These are phyloP conservation scores for Phytophthora fragariaefolia DNA, from an alignment of 352 stramenopile species.

Conservation along the genomic window DNA sequence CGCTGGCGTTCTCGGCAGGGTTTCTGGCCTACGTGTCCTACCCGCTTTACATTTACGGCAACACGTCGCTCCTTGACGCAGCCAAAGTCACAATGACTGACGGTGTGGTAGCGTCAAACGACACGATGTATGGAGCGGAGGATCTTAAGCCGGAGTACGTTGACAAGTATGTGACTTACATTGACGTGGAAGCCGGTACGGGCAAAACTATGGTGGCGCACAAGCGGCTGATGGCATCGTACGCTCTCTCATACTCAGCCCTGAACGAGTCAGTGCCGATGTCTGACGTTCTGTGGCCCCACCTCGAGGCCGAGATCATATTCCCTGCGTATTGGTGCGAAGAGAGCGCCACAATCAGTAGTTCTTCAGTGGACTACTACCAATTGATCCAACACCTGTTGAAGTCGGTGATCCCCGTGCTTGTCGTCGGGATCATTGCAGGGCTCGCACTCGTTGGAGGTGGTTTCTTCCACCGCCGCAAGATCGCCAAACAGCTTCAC, in stretches of 20 bases:
- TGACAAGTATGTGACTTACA: constrained; percentile 58
- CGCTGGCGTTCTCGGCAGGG: constrained; percentile 58
- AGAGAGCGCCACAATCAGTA: constrained; percentile 46
- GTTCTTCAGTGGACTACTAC: constrained; percentile 45
- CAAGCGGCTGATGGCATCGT: constrained; percentile 70
- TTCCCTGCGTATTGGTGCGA: constrained; percentile 66
- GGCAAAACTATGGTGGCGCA: constrained; percentile 73
- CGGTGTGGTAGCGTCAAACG: constrained; percentile 37
- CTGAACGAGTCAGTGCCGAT: constrained; percentile 47
- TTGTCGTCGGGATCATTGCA: constrained; percentile 52
- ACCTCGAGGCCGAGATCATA: constrained; percentile 60
- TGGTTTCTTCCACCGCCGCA: constrained; percentile 52
- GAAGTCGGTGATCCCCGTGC: constrained; percentile 51
- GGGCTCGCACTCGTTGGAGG: constrained; percentile 41
- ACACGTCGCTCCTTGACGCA: constrained; percentile 46
- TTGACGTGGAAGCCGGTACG: constrained; percentile 70
- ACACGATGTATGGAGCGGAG: constrained; percentile 52
- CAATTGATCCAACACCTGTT: constrained; percentile 49
- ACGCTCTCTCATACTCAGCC: constrained; percentile 55
- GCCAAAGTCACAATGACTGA: constrained; percentile 66
- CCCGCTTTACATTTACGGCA: constrained; percentile 67
- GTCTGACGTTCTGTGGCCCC: constrained; percentile 69
- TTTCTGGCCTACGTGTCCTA: constrained; percentile 77
- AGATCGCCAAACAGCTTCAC: constrained; percentile 34
- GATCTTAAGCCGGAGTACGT: constrained; percentile 53